These are phyloP conservation scores for Bidens hawaiensis DNA, from an alignment of 140 eudicot species.

Conservation along the genomic window DNA sequence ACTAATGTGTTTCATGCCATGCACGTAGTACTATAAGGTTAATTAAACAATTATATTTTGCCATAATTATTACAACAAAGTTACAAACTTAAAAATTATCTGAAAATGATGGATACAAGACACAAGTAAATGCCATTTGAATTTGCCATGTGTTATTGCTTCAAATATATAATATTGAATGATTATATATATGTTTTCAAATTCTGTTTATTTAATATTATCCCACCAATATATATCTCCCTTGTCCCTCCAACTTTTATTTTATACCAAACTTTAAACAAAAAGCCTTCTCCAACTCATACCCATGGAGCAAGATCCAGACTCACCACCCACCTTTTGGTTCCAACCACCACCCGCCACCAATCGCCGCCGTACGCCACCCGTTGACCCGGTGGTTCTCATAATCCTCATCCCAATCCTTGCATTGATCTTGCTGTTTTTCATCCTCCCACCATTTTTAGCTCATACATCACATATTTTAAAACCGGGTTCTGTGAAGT, in stretches of 20 bases:
- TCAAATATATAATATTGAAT: slow-evolving; percentile 1
- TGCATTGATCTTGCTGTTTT: slow-evolving; percentile 28
- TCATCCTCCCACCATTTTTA: slow-evolving; percentile 52
- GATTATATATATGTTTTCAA: neutral
- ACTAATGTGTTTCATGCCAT: neutral
- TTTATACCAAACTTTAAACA: slow-evolving; percentile 15
- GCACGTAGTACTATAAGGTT: neutral
- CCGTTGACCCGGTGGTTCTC: slow-evolving; percentile 54
- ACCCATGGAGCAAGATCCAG: slow-evolving; percentile 59
- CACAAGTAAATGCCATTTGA: slow-evolving; percentile 2
- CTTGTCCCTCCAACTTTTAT: slow-evolving; percentile 2
- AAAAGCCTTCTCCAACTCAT: slow-evolving; percentile 19
- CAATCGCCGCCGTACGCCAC: slow-evolving; percentile 41
- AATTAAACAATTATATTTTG: neutral
- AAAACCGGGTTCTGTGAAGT: slow-evolving; percentile 48
- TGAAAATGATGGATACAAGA: slow-evolving; percentile 21
- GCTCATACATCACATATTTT: slow-evolving; percentile 40
- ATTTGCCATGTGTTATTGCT: slow-evolving; percentile 33
- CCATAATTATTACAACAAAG: neutral
- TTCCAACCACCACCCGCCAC: slow-evolving; percentile 37
- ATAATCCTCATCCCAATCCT: slow-evolving; percentile 55
- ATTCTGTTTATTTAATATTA: neutral
- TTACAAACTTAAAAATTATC: slow-evolving; percentile 6
- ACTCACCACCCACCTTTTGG: slow-evolving; percentile 57
- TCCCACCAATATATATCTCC: slow-evolving; percentile 20